Conservation (phyloP, 2,329 filamentous ascomycete species). For the Sporothrix variecibatus region DNA sequence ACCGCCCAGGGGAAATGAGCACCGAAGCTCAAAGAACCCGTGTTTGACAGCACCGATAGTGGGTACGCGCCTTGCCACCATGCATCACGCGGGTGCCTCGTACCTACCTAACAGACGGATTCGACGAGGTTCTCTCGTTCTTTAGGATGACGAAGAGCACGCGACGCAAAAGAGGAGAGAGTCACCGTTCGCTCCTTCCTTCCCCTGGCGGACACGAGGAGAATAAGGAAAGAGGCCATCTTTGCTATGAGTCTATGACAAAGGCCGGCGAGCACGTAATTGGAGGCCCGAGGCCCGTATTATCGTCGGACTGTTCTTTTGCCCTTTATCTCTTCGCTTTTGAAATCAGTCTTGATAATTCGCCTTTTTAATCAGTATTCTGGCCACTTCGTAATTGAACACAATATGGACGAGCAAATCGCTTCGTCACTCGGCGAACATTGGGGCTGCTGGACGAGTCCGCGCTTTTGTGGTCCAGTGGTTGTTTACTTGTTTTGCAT, state of each 20-base stretch:
- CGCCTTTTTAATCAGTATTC: not conserved
- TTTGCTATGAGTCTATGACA: slow-evolving; percentile 5
- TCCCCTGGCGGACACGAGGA: not conserved
- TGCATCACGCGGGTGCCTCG: not conserved
- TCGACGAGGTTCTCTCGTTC: slow-evolving; percentile 18
- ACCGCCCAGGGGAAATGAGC: slow-evolving; percentile 23
- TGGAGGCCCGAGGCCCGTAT: not conserved
- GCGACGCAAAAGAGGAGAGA: slow-evolving; percentile 2
- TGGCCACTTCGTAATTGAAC: not conserved
- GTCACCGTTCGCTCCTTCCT: not conserved
- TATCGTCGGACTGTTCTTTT: not conserved
- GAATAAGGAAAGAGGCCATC: slow-evolving; percentile 1
- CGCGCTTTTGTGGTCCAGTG: not conserved
- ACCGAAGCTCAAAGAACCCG: not conserved
- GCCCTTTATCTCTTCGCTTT: not conserved
- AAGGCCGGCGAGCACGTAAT: slow-evolving; percentile 18
- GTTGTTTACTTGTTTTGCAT: not conserved
- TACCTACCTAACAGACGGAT: slow-evolving; percentile 19
- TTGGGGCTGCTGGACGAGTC: not conserved
- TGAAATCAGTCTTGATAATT: not conserved
- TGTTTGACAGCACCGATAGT: slow-evolving; percentile 11
- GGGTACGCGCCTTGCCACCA: slow-evolving; percentile 18
- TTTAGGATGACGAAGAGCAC: slow-evolving; percentile 19
- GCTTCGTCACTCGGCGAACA: not conserved
- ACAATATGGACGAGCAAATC: not conserved